Base-by-base conservation (phyloP, 495 filamentous ascomycete species). In the Collariella sp. region DNA sequence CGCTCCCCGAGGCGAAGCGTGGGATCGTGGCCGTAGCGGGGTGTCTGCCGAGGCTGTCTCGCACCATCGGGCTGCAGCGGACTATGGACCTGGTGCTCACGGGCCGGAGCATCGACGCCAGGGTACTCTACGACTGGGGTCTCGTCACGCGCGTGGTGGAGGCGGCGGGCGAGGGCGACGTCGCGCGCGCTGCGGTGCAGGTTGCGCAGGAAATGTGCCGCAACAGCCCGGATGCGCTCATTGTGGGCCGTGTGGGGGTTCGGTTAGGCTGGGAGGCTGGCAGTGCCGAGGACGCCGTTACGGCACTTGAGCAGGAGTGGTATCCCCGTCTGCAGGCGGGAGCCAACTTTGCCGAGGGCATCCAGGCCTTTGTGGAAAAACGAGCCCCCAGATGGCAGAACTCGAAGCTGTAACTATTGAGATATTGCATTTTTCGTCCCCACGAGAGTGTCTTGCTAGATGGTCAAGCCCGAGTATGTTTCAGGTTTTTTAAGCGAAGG, bases 21-120 rank as follows among this genome's bases (percentile, higher is more conserved):
- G 87, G 87, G 6, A 82, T 91, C 19, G 80, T 81, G 31, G 77
- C 87, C 10, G 68, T 87, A 1, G 85, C 85, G 2, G 87, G 87
- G 3, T 84, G 78, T 35, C 67, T 90, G 47, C 81, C 85, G 22
- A 76, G 87, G 40, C 63, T 91, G 23, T 68, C 77, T 18, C 69
- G 83, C 9, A 80, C 78, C 10, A 69, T 89, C 7, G 87, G 87
- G 10, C 62, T 76, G 45, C 84, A 85, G 69, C 75, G 86, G 34
- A 85, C 87, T 6, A 79, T 80, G 65, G 85, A 89, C 71, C 74
- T 89, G 61, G 85, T 79, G 26, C 66, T 89, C 16, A 83, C 76
- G 18, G 87, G 86, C 5, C 67, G 81, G 57, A 70, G 67, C 41
- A 68, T 89, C 45, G 46, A 50, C 3, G 85, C 83, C 5, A 55